These are phyloP conservation scores for Albophoma yamanashiensis DNA, from an alignment of 2,329 filamentous ascomycete species.

Conservation along the genomic window DNA sequence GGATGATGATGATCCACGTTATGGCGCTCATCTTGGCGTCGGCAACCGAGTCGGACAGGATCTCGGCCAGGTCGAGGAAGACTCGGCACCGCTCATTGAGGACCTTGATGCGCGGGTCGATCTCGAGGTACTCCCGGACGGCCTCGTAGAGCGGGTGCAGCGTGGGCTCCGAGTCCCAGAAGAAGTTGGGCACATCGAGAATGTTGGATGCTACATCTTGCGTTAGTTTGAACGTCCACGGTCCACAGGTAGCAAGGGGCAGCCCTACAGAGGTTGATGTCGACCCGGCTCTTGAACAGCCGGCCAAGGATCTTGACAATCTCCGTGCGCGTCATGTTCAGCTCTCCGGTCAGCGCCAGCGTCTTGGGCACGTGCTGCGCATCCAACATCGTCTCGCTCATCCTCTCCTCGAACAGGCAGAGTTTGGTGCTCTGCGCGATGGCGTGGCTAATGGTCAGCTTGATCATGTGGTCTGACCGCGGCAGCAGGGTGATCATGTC, in stretches of 20 bases:
- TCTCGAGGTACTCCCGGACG: constrained; percentile 94
- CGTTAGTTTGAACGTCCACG: too few species aligned
- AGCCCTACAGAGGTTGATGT: constrained; percentile 87
- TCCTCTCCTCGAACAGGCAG: constrained; percentile 90
- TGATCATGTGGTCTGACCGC: constrained; percentile 93
- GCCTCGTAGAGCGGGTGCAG: constrained; percentile 89
- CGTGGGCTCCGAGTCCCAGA: constrained; percentile 96
- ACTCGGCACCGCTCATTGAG: constrained; percentile 95
- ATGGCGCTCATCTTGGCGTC: constrained; percentile 93
- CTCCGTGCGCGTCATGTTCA: constrained; percentile 85
- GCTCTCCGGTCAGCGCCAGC: constrained; percentile 76
- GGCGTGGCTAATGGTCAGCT: constrained; percentile 92
- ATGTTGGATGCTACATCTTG: constrained; percentile 71
- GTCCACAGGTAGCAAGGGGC: not conserved
- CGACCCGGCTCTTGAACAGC: constrained; percentile 86
- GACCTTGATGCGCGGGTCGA: constrained; percentile 89
- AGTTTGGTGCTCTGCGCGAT: constrained; percentile 97
- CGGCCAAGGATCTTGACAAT: constrained; percentile 86
- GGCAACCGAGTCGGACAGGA: constrained; percentile 82
- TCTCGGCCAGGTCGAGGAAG: constrained; percentile 92
- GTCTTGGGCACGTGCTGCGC: constrained; percentile 87
- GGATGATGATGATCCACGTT: constrained; percentile 95
- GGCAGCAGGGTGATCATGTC: constrained; percentile 98
- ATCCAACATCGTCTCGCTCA: constrained; percentile 87
- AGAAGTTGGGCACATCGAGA: constrained; percentile 91